phyloP scores from a whole-genome alignment of 106 monocot species.

The Ottelia alismoides region DNA sequence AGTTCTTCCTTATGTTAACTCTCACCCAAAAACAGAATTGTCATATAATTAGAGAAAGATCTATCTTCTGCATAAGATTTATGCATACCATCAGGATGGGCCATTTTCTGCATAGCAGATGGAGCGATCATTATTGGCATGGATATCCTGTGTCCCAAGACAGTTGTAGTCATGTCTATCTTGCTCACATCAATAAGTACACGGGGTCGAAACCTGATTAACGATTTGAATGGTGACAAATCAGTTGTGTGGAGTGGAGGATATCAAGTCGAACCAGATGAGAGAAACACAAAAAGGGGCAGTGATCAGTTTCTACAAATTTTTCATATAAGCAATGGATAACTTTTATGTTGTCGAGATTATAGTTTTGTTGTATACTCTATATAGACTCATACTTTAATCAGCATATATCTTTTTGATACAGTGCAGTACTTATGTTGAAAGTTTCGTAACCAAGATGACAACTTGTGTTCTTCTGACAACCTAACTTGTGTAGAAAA shows the following conservation, averaged over 20 bases:
- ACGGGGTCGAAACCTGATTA: slow-evolving; percentile 52
- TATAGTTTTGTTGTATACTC: too few species aligned
- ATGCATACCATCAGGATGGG: slow-evolving; percentile 57
- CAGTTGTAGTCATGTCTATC: slow-evolving; percentile 63
- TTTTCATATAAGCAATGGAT: too few species aligned
- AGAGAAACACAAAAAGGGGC: not conserved
- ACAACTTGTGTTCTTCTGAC: too few species aligned
- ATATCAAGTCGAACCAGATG: not conserved
- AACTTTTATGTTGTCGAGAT: too few species aligned
- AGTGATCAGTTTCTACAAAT: not conserved
- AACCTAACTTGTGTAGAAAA: too few species aligned
- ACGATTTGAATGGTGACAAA: not conserved
- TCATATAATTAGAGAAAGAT: too few species aligned
- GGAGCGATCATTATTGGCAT: slow-evolving; percentile 90
- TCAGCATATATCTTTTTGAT: too few species aligned
- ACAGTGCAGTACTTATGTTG: too few species aligned
- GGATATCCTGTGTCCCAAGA: slow-evolving; percentile 62
- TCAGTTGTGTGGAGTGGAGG: not conserved
- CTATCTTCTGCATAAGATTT: not conserved
- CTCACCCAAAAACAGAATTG: too few species aligned
- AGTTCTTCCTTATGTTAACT: too few species aligned
- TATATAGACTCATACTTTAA: too few species aligned
- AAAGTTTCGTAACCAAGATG: too few species aligned
- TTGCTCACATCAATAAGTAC: slow-evolving; percentile 64
- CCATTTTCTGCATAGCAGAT: slow-evolving; percentile 79